phyloP scores from a whole-genome alignment of 257 asterid species.

The Thymus mandschuricus region DNA sequence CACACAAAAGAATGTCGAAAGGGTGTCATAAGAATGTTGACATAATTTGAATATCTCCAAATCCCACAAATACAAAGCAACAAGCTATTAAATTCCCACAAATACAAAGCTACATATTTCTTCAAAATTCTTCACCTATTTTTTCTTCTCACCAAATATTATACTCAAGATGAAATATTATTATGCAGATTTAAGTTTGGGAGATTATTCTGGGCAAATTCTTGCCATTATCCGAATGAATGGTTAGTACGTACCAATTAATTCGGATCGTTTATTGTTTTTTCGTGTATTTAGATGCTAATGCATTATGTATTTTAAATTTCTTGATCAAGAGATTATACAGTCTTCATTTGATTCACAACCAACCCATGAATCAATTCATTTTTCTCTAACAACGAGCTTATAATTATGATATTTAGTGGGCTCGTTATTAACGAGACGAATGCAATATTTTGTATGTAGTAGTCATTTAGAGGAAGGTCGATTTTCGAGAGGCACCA shows the following conservation, averaged over 20 bases:
- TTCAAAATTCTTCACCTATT: too few species aligned
- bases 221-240: not conserved
- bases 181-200: not conserved
- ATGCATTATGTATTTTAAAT: not conserved
- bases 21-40: slow-evolving; percentile 55
- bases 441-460: too few species aligned
- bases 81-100: too few species aligned
- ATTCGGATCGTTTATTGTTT: not conserved
- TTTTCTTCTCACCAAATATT: too few species aligned
- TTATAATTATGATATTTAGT: too few species aligned
- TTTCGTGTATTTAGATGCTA: not conserved
- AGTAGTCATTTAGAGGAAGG: too few species aligned
- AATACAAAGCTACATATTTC: too few species aligned
- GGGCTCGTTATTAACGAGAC: too few species aligned
- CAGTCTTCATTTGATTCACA: not conserved
- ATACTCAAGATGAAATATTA: not conserved
- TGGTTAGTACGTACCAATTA: slow-evolving; percentile 23
- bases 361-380: not conserved
- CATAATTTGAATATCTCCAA: slow-evolving; percentile 36
- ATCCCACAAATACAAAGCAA: slow-evolving; percentile 21
- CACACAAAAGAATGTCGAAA: slow-evolving; percentile 37
- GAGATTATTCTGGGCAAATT: not conserved
- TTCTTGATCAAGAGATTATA: not conserved
- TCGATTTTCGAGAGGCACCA: too few species aligned
- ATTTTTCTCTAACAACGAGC: not conserved